These are phyloP conservation scores for Monosporozyma aquatica DNA, from an alignment of 805 yeast species.

Conservation along the genomic window DNA sequence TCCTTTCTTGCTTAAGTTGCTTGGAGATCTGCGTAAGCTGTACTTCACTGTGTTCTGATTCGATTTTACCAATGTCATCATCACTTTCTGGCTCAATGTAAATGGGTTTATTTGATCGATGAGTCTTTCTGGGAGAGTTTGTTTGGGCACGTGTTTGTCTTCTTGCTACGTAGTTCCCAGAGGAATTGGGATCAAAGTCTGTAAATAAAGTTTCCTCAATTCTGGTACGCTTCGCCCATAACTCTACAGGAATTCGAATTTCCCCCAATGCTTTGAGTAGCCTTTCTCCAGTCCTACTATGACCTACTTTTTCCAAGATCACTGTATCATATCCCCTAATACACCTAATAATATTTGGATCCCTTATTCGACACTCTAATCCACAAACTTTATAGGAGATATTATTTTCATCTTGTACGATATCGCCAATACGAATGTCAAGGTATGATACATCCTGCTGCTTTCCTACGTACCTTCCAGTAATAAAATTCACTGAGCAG, in stretches of 20 bases:
- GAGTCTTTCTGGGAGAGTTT: conserved; percentile 9
- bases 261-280: conserved; percentile 24
- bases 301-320: conserved; percentile 22
- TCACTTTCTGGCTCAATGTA: neutral
- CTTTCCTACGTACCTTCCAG: conserved; percentile 13
- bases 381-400: conserved; percentile 39
- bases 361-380: conserved; percentile 25
- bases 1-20: neutral
- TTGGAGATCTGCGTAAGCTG: neutral
- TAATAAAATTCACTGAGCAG: conserved; percentile 16
- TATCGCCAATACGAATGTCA: conserved; percentile 52
- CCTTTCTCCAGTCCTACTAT: conserved; percentile 12
- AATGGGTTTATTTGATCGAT: neutral
- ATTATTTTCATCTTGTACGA: conserved; percentile 29
- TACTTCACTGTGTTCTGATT: neutral
- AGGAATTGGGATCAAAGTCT: conserved; percentile 3
- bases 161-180: conserved; percentile 14
- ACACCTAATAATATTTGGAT: conserved; percentile 36
- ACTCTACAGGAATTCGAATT: conserved; percentile 26
- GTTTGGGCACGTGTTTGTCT: conserved; percentile 13
- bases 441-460: conserved; percentile 35
- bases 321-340: conserved; percentile 54
- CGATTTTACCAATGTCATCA: neutral
- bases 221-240: conserved; percentile 31
- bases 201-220: conserved; percentile 14